phyloP scores from a whole-genome alignment of 345 rosid genomes.

The Syzygium jambos region DNA sequence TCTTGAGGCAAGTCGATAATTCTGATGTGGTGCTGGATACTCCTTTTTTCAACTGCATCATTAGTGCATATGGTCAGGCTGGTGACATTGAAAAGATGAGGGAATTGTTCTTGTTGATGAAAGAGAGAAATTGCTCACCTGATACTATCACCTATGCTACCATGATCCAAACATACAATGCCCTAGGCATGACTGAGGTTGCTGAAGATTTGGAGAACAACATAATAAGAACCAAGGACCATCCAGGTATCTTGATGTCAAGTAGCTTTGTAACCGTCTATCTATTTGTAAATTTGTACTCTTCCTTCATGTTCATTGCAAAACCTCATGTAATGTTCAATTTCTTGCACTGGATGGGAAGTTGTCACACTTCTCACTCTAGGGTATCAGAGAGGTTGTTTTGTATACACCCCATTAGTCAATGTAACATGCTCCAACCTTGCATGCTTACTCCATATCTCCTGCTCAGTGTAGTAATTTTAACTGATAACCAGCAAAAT shows the following conservation, averaged over 20 bases:
- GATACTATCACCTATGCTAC: constrained; percentile 59
- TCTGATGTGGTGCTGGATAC: constrained; percentile 74
- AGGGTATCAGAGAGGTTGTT: background rate
- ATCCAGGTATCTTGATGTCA: constrained; percentile 14
- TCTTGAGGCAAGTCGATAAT: constrained; percentile 68
- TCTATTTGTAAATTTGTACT: background rate
- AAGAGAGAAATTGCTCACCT: constrained; percentile 60
- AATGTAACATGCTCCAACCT: background rate
- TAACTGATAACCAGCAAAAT: background rate
- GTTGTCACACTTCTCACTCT: background rate
- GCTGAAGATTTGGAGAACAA: constrained; percentile 45
- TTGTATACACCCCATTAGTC: background rate
- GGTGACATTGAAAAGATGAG: constrained; percentile 67
- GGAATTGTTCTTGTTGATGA: constrained; percentile 49
- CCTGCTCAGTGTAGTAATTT: background rate
- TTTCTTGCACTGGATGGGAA: background rate
- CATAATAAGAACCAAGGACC: constrained; percentile 23
- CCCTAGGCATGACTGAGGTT: constrained; percentile 55
- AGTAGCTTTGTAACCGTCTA: background rate
- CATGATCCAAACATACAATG: constrained; percentile 58
- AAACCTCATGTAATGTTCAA: background rate
- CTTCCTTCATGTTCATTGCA: background rate
- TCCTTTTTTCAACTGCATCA: constrained; percentile 65
- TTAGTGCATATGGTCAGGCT: constrained; percentile 64
- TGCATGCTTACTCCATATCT: background rate